Evolutionary conservation across 2,329 filamentous ascomycete genomes (phyloP).

Genomic region (Stemphylium beticola): DNA sequence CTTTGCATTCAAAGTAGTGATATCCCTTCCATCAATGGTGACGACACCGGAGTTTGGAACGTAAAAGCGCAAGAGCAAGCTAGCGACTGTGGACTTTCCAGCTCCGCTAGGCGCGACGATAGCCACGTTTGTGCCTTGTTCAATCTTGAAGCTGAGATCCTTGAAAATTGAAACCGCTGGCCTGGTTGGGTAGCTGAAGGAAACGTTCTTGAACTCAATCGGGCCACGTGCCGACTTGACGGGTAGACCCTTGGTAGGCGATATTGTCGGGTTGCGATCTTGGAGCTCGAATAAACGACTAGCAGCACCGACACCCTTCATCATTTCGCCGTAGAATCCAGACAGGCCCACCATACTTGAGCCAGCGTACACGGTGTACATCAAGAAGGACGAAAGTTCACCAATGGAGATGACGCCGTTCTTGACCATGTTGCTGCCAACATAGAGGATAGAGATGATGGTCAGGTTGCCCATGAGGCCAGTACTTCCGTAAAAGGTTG

Average conservation of each 20-base stretch:
- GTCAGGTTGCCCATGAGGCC: slow-evolving; percentile 97
- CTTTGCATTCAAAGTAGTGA: slow-evolving; percentile 88
- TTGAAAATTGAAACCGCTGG: slow-evolving; percentile 93
- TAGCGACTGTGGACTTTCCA: slow-evolving; percentile 94
- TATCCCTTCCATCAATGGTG: slow-evolving; percentile 82
- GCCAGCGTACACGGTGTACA: slow-evolving; percentile 90
- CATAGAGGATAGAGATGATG: slow-evolving; percentile 85
- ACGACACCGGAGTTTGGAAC: slow-evolving; percentile 78
- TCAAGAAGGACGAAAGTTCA: slow-evolving; percentile 94
- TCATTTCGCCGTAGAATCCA: slow-evolving; percentile 95
- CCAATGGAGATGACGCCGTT: slow-evolving; percentile 85
- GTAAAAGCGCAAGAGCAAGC: slow-evolving; percentile 91
- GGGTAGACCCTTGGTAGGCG: slow-evolving; percentile 79
- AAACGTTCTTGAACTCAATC: slow-evolving; percentile 85
- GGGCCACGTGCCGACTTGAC: slow-evolving; percentile 85
- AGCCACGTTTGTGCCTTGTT: slow-evolving; percentile 91
- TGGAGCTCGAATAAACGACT: slow-evolving; percentile 94
- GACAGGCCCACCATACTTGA: slow-evolving; percentile 93
- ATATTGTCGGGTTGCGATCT: slow-evolving; percentile 84
- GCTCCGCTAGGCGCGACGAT: slow-evolving; percentile 96
- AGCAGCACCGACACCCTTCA: slow-evolving; percentile 99
- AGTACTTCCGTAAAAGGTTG: slow-evolving; percentile 85
- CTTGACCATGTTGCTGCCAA: slow-evolving; percentile 89
- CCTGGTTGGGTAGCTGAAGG: slow-evolving; percentile 90
- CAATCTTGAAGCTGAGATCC: slow-evolving; percentile 86